Base-by-base conservation (phyloP, 1,139 yeast genomes). In the Lodderomyces parapsilosis region DNA sequence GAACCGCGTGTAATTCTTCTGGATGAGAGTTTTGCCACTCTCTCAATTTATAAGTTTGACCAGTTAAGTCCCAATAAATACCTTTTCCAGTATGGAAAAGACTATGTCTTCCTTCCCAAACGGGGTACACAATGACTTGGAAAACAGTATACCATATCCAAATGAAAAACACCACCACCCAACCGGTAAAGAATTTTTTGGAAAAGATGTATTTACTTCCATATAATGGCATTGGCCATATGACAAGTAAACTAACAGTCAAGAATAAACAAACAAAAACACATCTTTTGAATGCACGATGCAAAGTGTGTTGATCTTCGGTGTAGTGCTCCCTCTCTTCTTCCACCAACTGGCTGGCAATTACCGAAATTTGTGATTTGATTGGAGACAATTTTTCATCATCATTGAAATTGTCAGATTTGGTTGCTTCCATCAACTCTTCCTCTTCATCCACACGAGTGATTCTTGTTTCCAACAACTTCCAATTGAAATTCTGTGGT, bases 201-300 rank as follows among this genome's bases (percentile, higher is more conserved):
- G 87, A 79, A 63, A 87, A 87, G 40, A 87, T 70, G 58, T 87
- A 87, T 1, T 76, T 71, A 1, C 83, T 59, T 33, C 95, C 96
- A 58, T 83, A 87, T 90, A 87, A 82, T 46, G 95, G 94, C 86
- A 87, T 83, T 55, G 96, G 96, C 89, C 91, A 86, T 35, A 86
- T 60, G 34, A 87, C 74, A 34, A 86, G 63, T 45, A 87, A 70
- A 44, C 82, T 72, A 14, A 86, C 52, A 2, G 88, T 79, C 50
- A 85, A 71, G 42, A 75, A 63, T 14, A 74, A 65, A 60, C 86
- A 84, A 40, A 81, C 68, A 39, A 59, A 64, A 23, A 76, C 74
- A 1, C 88, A 88, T 40, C 65, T 65, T 49, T 72, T 80, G 46
- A 86, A 76, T 6, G 84, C 77, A 49, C 64, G 71, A 37, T 59